Conservation (phyloP, 306 rosid species). For the Ormosia emarginata region DNA sequence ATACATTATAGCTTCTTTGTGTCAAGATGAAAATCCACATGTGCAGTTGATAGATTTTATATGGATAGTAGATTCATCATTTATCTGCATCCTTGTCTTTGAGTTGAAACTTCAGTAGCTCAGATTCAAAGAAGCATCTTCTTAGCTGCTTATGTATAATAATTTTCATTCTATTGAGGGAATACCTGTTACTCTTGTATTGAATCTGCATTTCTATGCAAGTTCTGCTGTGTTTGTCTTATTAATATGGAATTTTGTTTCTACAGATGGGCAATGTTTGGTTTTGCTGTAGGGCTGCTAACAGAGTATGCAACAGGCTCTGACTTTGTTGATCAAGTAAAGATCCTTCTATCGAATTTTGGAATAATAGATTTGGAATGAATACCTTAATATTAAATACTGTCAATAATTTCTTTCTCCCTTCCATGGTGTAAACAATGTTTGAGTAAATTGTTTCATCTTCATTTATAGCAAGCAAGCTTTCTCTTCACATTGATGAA, state of each 20-base stretch:
- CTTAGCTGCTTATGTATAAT: background rate
- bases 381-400: constrained; percentile 16
- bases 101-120: background rate
- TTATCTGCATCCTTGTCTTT: background rate
- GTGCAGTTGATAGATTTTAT: background rate
- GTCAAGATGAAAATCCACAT: background rate
- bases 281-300: constrained; percentile 86
- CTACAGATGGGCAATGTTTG: constrained; percentile 97
- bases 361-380: constrained; percentile 87
- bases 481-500: constrained; percentile 23
- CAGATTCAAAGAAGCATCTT: constrained; percentile 1
- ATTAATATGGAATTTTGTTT: constrained; percentile 12
- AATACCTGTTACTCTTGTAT: background rate
- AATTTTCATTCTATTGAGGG: background rate
- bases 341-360: constrained; percentile 88
- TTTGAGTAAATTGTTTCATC: constrained; percentile 38
- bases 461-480: constrained; percentile 26
- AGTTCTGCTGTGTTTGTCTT: background rate
- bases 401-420: constrained; percentile 23
- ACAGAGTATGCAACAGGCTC: constrained; percentile 95
- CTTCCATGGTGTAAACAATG: constrained; percentile 33
- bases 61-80: background rate
- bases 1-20: background rate
- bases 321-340: constrained; percentile 86
- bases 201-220: background rate